Evolutionary conservation across 169 alveolate genomes (phyloP).

Genomic region (Eimeria tenella): DNA sequence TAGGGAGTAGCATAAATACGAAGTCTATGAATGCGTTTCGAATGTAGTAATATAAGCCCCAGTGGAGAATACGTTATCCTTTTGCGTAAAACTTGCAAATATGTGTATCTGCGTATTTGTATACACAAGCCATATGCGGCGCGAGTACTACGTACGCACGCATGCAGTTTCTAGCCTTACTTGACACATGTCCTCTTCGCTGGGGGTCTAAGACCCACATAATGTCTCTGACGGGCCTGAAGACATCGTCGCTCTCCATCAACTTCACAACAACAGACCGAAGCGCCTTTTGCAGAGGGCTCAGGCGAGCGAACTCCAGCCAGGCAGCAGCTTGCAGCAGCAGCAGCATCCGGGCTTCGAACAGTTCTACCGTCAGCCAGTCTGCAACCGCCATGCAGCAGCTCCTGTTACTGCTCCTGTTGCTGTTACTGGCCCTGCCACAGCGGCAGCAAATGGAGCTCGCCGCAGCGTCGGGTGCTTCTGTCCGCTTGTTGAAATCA

Average conservation of each 20-base stretch:
- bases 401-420: conserved; percentile 42
- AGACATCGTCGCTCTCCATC: conserved; percentile 69
- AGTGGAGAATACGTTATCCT: no score
- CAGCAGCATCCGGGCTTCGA: conserved; percentile 59
- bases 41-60: no score
- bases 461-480: not conserved
- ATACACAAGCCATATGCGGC: not conserved
- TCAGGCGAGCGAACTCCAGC: conserved; percentile 66
- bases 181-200: conserved; percentile 55
- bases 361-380: conserved; percentile 66
- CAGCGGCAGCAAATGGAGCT: conserved; percentile 1
- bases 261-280: conserved; percentile 72
- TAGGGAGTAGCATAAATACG: no score
- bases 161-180: conserved; percentile 15
- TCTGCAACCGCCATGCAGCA: conserved; percentile 56
- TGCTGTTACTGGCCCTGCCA: conserved; percentile 25
- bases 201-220: conserved; percentile 70
- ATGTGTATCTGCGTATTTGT: not conserved
- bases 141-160: not conserved
- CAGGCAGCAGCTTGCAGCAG: conserved; percentile 73
- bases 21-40: no score
- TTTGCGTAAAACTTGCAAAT: no score
- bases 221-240: conserved; percentile 68
- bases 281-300: conserved; percentile 74
- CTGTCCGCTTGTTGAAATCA: not conserved